Evolutionary conservation across 331 rosid species (phyloP).

Genomic region (Acacia concinna): DNA sequence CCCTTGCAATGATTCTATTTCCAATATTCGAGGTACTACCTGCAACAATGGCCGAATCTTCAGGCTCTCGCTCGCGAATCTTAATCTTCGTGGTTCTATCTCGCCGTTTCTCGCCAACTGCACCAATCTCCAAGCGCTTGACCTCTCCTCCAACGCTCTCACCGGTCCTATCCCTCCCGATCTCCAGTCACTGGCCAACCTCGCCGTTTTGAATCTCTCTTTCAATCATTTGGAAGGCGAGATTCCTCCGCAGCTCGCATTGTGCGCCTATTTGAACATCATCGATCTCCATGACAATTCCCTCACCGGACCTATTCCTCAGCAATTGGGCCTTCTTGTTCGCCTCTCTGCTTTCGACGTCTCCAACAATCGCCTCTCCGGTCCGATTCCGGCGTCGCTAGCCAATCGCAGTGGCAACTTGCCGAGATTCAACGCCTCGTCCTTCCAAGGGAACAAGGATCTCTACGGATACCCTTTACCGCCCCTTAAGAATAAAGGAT

Average conservation of each 20-base stretch:
- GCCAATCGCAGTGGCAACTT: constrained; percentile 65
- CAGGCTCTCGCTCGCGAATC: constrained; percentile 80
- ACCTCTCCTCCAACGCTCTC: constrained; percentile 80
- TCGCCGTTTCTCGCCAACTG: constrained; percentile 86
- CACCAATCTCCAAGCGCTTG: constrained; percentile 87
- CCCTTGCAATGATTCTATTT: constrained; percentile 82
- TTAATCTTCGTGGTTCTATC: constrained; percentile 62
- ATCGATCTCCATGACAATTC: constrained; percentile 77
- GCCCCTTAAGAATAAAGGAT: constrained; percentile 54
- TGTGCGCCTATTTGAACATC: constrained; percentile 91
- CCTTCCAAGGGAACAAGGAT: constrained; percentile 80
- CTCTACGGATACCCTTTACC: constrained; percentile 94
- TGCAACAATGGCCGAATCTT: constrained; percentile 94
- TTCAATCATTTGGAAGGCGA: constrained; percentile 63
- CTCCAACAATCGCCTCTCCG: constrained; percentile 74
- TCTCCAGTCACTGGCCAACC: constrained; percentile 72
- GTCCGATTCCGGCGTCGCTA: constrained; percentile 70
- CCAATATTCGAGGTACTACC: constrained; percentile 72
- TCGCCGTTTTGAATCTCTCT: constrained; percentile 84
- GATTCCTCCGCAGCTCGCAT: constrained; percentile 81
- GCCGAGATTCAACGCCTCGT: constrained; percentile 72
- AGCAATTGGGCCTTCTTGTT: constrained; percentile 75
- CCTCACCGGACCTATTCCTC: constrained; percentile 79
- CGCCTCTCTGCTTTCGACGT: constrained; percentile 87
- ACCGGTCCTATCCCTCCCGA: constrained; percentile 81